Percentiles rank a stretch among this genome's conserved stretches.
These are phyloP conservation scores for Selaginella tamariscina DNA, from an alignment of 75 land plant species.

Conservation along the genomic window DNA sequence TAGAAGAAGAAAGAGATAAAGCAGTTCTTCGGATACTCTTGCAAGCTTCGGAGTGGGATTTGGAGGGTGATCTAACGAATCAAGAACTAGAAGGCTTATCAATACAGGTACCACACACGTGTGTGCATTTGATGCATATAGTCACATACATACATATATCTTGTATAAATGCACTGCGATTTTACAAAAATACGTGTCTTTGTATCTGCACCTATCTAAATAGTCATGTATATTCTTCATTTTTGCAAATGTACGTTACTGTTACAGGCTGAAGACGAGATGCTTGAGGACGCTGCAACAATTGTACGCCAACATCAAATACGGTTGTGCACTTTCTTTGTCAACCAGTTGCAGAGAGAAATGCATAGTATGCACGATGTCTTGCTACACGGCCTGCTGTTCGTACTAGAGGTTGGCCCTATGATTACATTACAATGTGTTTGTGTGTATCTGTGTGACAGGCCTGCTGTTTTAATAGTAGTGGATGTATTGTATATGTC, in stretches of 20 bases:
- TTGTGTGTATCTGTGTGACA: too few relatives aligned
- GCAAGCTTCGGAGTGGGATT: slow-evolving; percentile 69
- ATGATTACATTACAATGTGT: too few relatives aligned
- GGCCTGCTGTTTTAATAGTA: too few relatives aligned
- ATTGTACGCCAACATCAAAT: slow-evolving; percentile 74
- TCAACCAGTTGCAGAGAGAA: slow-evolving; percentile 40
- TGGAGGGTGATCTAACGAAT: slow-evolving; percentile 1
- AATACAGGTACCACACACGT: too few relatives aligned
- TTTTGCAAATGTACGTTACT: background rate
- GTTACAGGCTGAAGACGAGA: slow-evolving; percentile 22
- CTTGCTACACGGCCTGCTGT: slow-evolving; percentile 64
- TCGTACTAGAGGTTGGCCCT: slow-evolving; percentile 61
- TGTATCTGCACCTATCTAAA: too few relatives aligned
- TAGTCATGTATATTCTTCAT: too few relatives aligned
- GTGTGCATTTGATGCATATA: too few relatives aligned
- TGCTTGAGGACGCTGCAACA: slow-evolving; percentile 66
- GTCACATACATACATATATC: slow-evolving; percentile 1
- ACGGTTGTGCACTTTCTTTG: slow-evolving; percentile 49
- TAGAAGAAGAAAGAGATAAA: slow-evolving; percentile 79
- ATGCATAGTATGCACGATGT: slow-evolving; percentile 61
- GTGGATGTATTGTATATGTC: too few relatives aligned
- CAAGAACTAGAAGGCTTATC: slow-evolving; percentile 17
- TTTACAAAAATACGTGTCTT: too few relatives aligned
- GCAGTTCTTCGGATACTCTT: slow-evolving; percentile 63
- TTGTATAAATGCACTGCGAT: too few relatives aligned